Conservation (phyloP, 2,329 filamentous ascomycete species). For the Fusarium succisae region DNA sequence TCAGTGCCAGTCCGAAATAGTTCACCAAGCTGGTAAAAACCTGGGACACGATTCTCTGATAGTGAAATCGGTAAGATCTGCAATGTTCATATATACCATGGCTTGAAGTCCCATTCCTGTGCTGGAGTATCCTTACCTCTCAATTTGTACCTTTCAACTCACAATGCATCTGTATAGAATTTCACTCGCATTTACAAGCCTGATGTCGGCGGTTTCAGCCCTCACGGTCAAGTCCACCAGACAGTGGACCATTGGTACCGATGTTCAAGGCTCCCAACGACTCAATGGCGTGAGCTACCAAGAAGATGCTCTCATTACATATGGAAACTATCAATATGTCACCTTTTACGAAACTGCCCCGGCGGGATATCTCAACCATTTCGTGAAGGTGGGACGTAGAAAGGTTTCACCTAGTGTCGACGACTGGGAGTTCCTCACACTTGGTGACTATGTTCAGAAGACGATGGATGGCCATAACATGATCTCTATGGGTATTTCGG, state of each 20-base stretch:
- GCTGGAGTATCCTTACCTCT: too few species aligned
- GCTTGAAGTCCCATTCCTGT: background rate
- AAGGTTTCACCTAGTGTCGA: background rate
- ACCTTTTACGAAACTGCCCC: slow-evolving; percentile 29
- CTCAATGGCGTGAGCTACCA: slow-evolving; percentile 34
- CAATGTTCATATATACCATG: background rate
- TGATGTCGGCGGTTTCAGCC: slow-evolving; percentile 6
- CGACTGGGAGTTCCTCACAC: slow-evolving; percentile 21
- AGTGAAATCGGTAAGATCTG: background rate
- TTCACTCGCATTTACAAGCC: background rate
- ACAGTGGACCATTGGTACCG: slow-evolving; percentile 26
- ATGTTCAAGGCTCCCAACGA: slow-evolving; percentile 21
- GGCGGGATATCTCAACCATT: slow-evolving; percentile 20
- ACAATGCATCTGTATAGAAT: slow-evolving; percentile 5
- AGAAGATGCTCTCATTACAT: slow-evolving; percentile 28
- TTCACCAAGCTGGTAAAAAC: background rate
- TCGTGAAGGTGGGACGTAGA: slow-evolving; percentile 15
- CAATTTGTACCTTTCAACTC: background rate
- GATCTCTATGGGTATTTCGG: slow-evolving; percentile 34
- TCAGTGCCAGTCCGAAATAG: background rate
- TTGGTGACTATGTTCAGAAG: slow-evolving; percentile 23
- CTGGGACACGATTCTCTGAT: background rate
- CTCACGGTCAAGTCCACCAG: slow-evolving; percentile 18
- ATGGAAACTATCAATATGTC: slow-evolving; percentile 26
- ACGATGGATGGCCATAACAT: slow-evolving; percentile 34